These are phyloP conservation scores for Nigrospora sphaerica DNA, from an alignment of 2,329 filamentous ascomycete species.

Conservation along the genomic window DNA sequence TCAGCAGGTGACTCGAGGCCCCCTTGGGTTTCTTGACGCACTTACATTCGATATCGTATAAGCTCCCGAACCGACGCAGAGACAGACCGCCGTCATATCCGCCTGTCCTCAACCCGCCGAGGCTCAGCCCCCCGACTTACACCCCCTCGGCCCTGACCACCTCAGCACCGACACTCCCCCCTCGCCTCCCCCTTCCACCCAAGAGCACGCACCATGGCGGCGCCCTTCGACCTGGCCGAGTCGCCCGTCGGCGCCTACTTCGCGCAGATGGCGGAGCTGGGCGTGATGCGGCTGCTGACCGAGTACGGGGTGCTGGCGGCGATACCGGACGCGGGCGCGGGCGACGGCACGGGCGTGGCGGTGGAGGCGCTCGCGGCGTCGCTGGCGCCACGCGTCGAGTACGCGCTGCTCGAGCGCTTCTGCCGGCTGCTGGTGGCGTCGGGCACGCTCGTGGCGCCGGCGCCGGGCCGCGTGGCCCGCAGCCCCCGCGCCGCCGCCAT, in stretches of 20 bases:
- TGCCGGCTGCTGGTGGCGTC: not conserved
- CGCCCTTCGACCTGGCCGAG: not conserved
- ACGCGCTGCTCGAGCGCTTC: slow-evolving; percentile 1
- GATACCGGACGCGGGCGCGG: not conserved
- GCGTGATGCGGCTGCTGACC: not conserved
- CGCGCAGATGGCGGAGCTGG: slow-evolving; percentile 2
- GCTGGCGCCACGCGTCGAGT: not conserved
- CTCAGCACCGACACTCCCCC: no score
- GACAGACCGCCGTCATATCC: no score
- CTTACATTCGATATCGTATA: no score
- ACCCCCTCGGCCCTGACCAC: no score
- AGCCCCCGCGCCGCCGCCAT: not conserved
- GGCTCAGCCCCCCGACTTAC: no score
- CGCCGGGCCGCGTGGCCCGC: not conserved
- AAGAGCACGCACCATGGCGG: not conserved
- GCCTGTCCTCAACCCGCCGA: no score
- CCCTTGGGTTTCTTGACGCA: no score
- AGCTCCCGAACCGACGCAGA: no score
- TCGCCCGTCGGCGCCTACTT: not conserved
- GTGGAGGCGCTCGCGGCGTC: not conserved
- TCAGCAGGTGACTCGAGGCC: no score
- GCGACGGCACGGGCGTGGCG: not conserved
- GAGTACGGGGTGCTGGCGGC: slow-evolving; percentile 2
- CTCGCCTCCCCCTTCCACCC: no score
- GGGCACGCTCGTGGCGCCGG: not conserved